These are phyloP conservation scores for Azolla pinnata DNA, from an alignment of 75 land plant genomes.

Conservation along the genomic window DNA sequence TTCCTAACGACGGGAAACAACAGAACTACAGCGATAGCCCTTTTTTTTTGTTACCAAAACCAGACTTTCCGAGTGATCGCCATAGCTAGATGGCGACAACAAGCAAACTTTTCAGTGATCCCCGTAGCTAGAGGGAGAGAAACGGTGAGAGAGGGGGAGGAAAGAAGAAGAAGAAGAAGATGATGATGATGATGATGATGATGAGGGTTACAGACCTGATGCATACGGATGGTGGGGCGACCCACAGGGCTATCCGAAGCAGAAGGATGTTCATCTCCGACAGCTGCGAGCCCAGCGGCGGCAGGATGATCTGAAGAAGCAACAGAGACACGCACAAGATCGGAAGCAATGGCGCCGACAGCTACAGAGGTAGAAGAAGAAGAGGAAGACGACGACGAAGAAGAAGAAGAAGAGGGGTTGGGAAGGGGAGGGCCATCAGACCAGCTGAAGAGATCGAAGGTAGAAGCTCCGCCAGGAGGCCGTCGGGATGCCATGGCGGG, in stretches of 20 bases:
- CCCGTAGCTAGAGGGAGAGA: slow-evolving; percentile 5
- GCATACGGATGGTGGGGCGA: slow-evolving; percentile 17
- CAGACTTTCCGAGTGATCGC: too few relatives aligned
- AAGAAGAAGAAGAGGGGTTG: too few relatives aligned
- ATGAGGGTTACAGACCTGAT: slow-evolving; percentile 19
- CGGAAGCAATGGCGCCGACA: slow-evolving; percentile 18
- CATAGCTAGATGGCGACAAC: too few relatives aligned
- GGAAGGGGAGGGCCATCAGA: slow-evolving; percentile 43
- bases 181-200: neutral
- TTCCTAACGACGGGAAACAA: too few relatives aligned
- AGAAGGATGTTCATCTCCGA: too few relatives aligned
- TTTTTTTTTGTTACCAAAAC: too few relatives aligned
- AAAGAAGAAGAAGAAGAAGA: neutral
- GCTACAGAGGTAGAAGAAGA: slow-evolving; percentile 14
- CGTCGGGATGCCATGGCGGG: slow-evolving; percentile 19
- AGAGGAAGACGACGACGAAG: too few relatives aligned
- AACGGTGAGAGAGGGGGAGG: neutral
- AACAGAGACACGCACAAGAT: neutral
- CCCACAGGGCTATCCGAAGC: slow-evolving; percentile 10
- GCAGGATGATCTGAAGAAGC: too few relatives aligned
- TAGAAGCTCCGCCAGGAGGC: slow-evolving; percentile 39
- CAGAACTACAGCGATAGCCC: too few relatives aligned
- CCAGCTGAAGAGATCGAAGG: slow-evolving; percentile 43
- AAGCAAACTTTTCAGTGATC: too few relatives aligned
- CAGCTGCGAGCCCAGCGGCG: too few relatives aligned